Conservation (phyloP, 176 grass and related monocot genomes). For the Rhynchospora pubera region DNA sequence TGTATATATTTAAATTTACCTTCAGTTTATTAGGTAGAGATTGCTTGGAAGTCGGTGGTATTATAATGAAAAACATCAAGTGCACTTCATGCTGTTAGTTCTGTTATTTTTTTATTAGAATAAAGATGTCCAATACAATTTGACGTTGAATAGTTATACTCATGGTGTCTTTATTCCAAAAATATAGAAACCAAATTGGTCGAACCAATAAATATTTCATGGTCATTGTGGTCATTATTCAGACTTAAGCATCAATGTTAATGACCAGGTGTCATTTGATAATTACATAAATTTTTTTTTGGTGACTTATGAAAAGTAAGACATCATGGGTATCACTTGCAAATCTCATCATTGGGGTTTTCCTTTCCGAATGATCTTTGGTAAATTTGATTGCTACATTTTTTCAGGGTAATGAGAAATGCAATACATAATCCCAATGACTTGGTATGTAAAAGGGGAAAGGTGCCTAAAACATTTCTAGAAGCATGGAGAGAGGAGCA, state of each 20-base stretch:
- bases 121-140: background rate
- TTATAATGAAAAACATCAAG: background rate
- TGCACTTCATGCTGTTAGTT: background rate
- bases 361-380: background rate
- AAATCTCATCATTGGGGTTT: background rate
- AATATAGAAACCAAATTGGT: background rate
- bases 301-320: background rate
- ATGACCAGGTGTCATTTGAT: background rate
- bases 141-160: background rate
- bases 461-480: conserved; percentile 50
- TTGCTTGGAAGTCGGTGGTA: background rate
- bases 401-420: conserved; percentile 36
- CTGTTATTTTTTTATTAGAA: background rate
- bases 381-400: background rate
- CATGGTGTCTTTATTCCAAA: background rate
- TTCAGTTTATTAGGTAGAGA: background rate
- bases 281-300: background rate
- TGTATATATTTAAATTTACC: background rate
- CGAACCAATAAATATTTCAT: background rate
- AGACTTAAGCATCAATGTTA: background rate
- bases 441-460: conserved; percentile 43
- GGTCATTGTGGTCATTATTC: background rate
- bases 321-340: background rate
- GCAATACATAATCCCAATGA: conserved; percentile 42
- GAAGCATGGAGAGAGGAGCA: conserved; percentile 48